Evolutionary conservation across 2,329 filamentous ascomycete species (phyloP).

Genomic region (Thelonectria rubi): DNA sequence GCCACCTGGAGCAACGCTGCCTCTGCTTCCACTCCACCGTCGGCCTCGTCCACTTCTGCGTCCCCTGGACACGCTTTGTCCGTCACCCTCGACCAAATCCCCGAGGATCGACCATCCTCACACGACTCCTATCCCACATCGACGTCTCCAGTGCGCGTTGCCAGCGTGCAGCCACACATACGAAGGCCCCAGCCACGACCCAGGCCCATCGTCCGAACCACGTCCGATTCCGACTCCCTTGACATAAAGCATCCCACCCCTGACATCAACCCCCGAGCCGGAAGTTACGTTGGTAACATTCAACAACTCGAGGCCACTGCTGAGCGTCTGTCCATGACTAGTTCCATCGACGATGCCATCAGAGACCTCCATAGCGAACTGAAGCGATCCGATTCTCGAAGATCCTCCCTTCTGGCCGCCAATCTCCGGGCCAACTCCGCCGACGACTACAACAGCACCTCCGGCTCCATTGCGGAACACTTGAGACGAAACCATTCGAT

Average conservation of each 20-base stretch:
- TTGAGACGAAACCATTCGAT: constrained; percentile 58
- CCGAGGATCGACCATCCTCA: constrained; percentile 28
- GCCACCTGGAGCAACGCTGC: constrained; percentile 36
- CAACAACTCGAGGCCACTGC: constrained; percentile 79
- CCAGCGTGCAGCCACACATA: constrained; percentile 57
- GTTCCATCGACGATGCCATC: constrained; percentile 81
- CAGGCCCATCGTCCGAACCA: constrained; percentile 59
- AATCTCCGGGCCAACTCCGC: constrained; percentile 47
- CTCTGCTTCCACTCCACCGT: constrained; percentile 25
- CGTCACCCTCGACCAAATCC: constrained; percentile 27
- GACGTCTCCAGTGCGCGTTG: constrained; percentile 46
- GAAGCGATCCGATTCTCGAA: constrained; percentile 74
- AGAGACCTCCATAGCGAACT: constrained; percentile 75
- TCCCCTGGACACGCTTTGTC: constrained; percentile 35
- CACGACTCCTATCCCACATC: constrained; percentile 31
- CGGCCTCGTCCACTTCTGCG: constrained; percentile 22
- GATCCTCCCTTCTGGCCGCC: constrained; percentile 68
- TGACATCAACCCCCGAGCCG: constrained; percentile 68
- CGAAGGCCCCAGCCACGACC: constrained; percentile 51
- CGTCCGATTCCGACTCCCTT: constrained; percentile 54
- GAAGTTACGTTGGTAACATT: constrained; percentile 72
- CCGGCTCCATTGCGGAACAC: constrained; percentile 39
- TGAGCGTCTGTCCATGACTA: constrained; percentile 76
- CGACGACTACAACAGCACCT: constrained; percentile 42
- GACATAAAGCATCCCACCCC: constrained; percentile 67